Conservation (phyloP, 1,284 basidiomycete genomes). For the Cutaneotrichosporon sp. region DNA sequence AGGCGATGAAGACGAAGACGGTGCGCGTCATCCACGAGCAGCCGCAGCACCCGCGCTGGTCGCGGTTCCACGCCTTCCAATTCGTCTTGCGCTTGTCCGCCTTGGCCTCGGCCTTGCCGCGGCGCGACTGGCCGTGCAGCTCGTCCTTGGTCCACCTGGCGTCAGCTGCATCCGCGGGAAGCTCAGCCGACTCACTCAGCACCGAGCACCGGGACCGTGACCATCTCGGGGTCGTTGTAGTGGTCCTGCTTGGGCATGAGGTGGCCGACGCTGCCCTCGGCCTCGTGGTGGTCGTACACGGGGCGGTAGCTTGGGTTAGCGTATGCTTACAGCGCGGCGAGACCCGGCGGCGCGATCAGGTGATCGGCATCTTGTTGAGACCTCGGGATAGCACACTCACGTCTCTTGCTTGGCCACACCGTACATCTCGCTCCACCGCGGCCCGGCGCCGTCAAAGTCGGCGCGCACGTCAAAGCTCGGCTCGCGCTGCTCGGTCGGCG, state of each 20-base stretch:
- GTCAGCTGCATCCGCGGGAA: background rate
- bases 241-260: slow-evolving; percentile 43
- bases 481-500: slow-evolving; percentile 52
- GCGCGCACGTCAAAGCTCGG: slow-evolving; percentile 79
- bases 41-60: slow-evolving; percentile 72
- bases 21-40: slow-evolving; percentile 67
- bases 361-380: no score
- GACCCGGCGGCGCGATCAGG: no score
- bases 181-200: slow-evolving; percentile 59
- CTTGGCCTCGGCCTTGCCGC: slow-evolving; percentile 64
- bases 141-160: slow-evolving; percentile 72
- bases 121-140: slow-evolving; percentile 69
- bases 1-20: slow-evolving; percentile 67
- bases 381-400: slow-evolving; percentile 18
- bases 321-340: background rate
- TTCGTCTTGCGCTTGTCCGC: slow-evolving; percentile 61
- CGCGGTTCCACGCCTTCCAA: slow-evolving; percentile 71
- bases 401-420: slow-evolving; percentile 56
- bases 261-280: slow-evolving; percentile 16
- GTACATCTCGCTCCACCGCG: slow-evolving; percentile 64
- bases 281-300: slow-evolving; percentile 36
- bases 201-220: slow-evolving; percentile 79
- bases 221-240: slow-evolving; percentile 23
- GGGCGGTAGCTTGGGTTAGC: slow-evolving; percentile 33
- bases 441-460: slow-evolving; percentile 87